Evolutionary conservation across 192 early-diverging fungal species (phyloP).

Genomic region (Funneliformis geosporum): DNA sequence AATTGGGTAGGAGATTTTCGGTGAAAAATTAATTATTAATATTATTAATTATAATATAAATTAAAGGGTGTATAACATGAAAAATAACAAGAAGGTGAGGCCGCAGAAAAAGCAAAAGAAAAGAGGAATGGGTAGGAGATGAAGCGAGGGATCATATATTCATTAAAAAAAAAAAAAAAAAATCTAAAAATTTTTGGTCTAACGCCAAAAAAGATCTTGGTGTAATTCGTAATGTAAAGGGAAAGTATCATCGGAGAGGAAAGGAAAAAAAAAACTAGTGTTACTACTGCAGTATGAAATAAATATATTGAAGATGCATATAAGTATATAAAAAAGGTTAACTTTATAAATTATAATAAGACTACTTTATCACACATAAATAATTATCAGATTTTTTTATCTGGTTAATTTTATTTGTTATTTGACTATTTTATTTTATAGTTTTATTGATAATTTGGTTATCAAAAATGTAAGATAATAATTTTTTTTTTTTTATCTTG

Average conservation of each 20-base stretch:
- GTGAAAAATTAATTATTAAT: too few relatives aligned
- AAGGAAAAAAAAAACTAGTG: not conserved
- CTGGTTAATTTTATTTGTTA: too few relatives aligned
- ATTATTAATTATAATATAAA: too few relatives aligned
- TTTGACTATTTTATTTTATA: too few relatives aligned
- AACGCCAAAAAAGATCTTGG: not conserved
- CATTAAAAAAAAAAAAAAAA: not conserved
- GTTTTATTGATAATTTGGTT: not conserved
- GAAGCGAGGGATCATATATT: too few relatives aligned
- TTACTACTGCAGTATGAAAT: not conserved
- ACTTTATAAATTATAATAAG: not conserved
- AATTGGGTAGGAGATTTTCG: too few relatives aligned
- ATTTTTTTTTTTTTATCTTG: not conserved
- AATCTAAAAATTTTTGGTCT: conserved; percentile 1
- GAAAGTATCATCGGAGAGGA: not conserved
- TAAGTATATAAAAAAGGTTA: not conserved
- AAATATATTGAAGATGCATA: too few relatives aligned
- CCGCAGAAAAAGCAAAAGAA: conserved; percentile 13
- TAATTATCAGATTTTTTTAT: conserved; percentile 18
- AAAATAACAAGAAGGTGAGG: not conserved
- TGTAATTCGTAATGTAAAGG: not conserved
- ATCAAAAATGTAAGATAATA: conserved; percentile 4
- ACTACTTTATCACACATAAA: not conserved
- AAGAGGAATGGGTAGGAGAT: not conserved
- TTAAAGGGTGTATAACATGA: too few relatives aligned